Base-by-base conservation (phyloP, 441 rosid species). In the Melastoma candidum region DNA sequence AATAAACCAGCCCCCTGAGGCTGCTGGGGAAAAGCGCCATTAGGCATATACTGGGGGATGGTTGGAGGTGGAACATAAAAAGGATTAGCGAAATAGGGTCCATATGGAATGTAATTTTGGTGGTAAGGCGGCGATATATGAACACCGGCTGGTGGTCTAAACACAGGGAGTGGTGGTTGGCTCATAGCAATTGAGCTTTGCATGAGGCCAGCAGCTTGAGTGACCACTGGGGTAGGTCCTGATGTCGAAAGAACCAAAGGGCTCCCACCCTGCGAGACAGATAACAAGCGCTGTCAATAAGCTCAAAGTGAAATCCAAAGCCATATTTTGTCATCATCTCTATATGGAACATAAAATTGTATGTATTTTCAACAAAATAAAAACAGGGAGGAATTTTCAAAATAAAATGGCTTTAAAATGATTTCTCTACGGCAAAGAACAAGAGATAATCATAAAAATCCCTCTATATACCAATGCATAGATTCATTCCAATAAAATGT, bases 121-220 rank as follows among this genome's bases (percentile, higher is more conserved):
- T 93, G 89, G 71, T 74, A 92, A 71, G 79, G 98, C 26, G 79
- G 98, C 26, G 98, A 68, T 62, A 85, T 59, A 48, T 87, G 98
- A 74, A 90, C 68, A 62, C 92, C 92, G 29, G 92, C 60, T 25
- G 96, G 88, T 12, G 96, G 81, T 9, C 95, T 83, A 66, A 80
- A 83, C 25, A 83, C 84, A 41, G 90, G 87, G 36, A 83, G 74
- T 67, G 88, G 88, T 66, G 85, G 96, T 68, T 92, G 98, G 52
- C 85, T 74, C 61, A 70, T 75, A 60, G 96, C 63, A 27, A 90
- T 64, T 58, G 97, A 85, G 72, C 81, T 87, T 67, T 87, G 98
- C 90, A 82, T 71, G 51, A 74, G 68, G 54, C 90, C 96, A 63
- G 85, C 68, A 43, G 95, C 77, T 61, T 90, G 98, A 65, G 95